Conservation (phyloP, 805 yeast species). For the Cyberlindnera subsufficiens region DNA sequence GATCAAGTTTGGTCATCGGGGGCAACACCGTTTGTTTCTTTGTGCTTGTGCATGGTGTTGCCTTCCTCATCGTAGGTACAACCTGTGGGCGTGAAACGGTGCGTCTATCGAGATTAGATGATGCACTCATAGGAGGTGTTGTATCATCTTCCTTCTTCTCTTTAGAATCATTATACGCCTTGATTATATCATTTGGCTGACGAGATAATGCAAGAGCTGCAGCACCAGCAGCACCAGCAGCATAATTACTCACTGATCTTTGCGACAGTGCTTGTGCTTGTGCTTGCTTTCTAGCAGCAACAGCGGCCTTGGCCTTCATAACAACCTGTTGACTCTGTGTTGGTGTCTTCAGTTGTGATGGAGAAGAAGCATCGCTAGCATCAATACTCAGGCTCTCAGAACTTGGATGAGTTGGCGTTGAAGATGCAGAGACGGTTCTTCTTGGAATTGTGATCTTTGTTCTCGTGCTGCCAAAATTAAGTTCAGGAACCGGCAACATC, state of each 20-base stretch:
- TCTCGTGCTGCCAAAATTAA: constrained; percentile 21
- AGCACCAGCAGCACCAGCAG: constrained; percentile 22
- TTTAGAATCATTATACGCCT: constrained; percentile 12
- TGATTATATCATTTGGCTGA: constrained; percentile 23
- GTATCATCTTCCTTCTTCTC: constrained; percentile 2
- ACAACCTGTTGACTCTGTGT: constrained; percentile 23
- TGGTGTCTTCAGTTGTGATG: constrained; percentile 11
- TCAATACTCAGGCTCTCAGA: not conserved
- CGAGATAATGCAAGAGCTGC: constrained; percentile 23
- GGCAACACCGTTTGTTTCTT: constrained; percentile 27
- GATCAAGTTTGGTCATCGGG: constrained; percentile 47
- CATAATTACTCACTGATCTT: constrained; percentile 1
- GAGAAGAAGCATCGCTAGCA: constrained; percentile 14
- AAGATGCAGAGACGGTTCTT: constrained; percentile 19
- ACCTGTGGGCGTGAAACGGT: constrained; percentile 6
- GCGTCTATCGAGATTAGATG: constrained; percentile 6
- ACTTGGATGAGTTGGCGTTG: constrained; percentile 12
- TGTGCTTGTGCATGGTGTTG: constrained; percentile 1
- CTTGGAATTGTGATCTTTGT: constrained; percentile 21
- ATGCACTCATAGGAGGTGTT: constrained; percentile 6
- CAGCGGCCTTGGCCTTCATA: constrained; percentile 22
- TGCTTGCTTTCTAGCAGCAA: constrained; percentile 24
- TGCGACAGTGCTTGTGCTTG: constrained; percentile 2
- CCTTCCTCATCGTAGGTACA: constrained; percentile 1
- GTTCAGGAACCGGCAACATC: constrained; percentile 68